Base-by-base conservation (phyloP, 805 yeast genomes). In the Yarrowia alimentaria region DNA sequence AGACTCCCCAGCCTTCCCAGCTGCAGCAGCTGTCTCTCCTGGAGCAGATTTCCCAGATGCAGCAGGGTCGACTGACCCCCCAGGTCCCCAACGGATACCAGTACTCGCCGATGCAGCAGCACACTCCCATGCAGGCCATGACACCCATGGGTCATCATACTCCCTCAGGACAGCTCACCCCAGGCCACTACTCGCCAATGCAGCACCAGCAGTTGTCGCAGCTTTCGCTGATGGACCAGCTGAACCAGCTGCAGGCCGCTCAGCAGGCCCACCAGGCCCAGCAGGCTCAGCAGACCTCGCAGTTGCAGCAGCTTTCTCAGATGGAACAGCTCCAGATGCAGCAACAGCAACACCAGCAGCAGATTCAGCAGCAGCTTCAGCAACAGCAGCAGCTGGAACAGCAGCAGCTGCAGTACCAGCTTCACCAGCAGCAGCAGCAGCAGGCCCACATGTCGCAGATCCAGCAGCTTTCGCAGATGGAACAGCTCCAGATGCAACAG, bases 341-440 rank as follows among this genome's bases (percentile, higher is more conserved):
- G 10, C 25, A 22, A 22, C 33, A 40, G 25, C 32, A 26, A n/a
- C 30, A 24, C 3, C 47, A 40, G 11, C 47, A 40, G 33, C 47
- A 26, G 25, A 33, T 24, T 4, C 47, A 40, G 33, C 33, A 26
- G 25, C 30, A 37, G 17, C 30, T 37, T 6, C 30, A 29, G 1
- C 30, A 29, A 21, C 43, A 37, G 11, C 43, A 37, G 16, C 43
- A 37, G 43, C n/a, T n/a, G n/a, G 43, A 29, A 8, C 43, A 37
- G 21, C 43, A 37, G 30, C 43, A 37, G 43, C 30, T 30, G 1
- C 12, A 24, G 21, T n/a, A 24, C 30, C 43, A 37, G 30, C 43
- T 24, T 29, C 43, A 37, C 30, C 43, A 37, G 43, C 24, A 37
- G 30, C 43, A 37, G 30, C 43, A 37, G 30, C 43, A n/a, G n/a